A percentile compares a stretch with the other conserved stretches of the same genome.
These are phyloP conservation scores for Litchi chinensis DNA, from an alignment of 345 rosid genomes.

Conservation along the genomic window DNA sequence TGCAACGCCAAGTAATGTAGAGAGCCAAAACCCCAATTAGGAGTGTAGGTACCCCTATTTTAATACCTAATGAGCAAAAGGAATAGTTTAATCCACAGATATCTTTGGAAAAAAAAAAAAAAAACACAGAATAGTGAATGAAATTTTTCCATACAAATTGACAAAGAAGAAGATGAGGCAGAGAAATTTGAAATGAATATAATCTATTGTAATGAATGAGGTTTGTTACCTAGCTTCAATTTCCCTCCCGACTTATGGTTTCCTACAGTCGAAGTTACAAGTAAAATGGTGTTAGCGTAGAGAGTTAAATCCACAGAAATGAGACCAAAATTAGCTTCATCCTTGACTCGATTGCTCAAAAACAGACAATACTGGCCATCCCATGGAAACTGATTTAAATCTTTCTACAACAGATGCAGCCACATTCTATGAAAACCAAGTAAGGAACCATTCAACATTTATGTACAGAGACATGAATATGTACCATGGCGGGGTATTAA, in stretches of 20 bases:
- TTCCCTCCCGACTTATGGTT: not conserved
- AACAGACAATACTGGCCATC: not conserved
- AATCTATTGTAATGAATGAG: not conserved
- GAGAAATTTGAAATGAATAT: not conserved
- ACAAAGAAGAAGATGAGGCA: not conserved
- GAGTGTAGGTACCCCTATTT: conserved; percentile 24
- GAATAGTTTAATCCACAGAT: not conserved
- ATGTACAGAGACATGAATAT: too few species aligned
- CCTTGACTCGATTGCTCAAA: not conserved
- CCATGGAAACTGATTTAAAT: not conserved
- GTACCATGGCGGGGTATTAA: too few species aligned
- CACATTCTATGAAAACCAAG: too few species aligned
- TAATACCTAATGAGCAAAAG: conserved; percentile 31
- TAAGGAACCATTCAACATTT: too few species aligned
- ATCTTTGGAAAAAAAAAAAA: too few species aligned
- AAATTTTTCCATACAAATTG: not conserved
- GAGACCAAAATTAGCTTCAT: not conserved
- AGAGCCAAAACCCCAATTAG: conserved; percentile 25
- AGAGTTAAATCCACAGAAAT: not conserved
- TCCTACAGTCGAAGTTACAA: not conserved
- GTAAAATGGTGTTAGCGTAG: not conserved
- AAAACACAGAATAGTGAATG: too few species aligned
- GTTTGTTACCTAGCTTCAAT: not conserved
- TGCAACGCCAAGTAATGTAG: conserved; percentile 8
- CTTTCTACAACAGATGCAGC: too few species aligned